Base-by-base conservation (phyloP, 2,329 filamentous ascomycete genomes). In the Neofusicoccum umdonicola region DNA sequence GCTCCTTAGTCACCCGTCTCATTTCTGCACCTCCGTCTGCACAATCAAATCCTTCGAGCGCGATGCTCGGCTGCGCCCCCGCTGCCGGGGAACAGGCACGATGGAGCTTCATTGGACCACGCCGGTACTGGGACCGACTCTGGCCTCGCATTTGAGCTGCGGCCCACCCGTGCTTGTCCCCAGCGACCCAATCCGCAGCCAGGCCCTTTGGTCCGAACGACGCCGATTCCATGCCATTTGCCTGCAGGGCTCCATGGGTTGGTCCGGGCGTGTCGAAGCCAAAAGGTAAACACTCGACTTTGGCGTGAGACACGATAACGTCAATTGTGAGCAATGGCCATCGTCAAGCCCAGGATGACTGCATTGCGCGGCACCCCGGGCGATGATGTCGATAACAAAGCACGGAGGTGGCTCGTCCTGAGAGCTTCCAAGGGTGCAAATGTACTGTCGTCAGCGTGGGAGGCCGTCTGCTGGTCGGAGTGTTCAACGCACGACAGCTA, bases 1-100 rank as follows among this genome's bases (percentile, higher is more conserved):
- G 27, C 47, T 51, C 41, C 54, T 58, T 58, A 58, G 54, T 58
- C 54, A 60, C 41, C 39, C 27, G 42, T 41, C 56, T 60, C 56
- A 60, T 60, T 60, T 60, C 56, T 47, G 22, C 1, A 3, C 27
- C 15, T 58, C 56, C 27, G 31, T 35, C 27, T 6, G 17, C 44
- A 47, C 56, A 60, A 60, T 47, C 47, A 35, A 60, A 47, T 22
- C 22, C 54, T n/a, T 57, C 19, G 22, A 56, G n/a, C 22, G 17
- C n/a, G 17, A 22, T 27, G 39, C 54, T 58, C 54, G 41, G 17
- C 5, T 44, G 22, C 13, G 22, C 39, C 13, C 13, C 13, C 39
- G 54, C 15, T 35, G 39, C 39, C 41, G 54, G 34, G 27, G 11
- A 19, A 17, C 37, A 7, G 3, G 27, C 6, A 3, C 27, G 27